Conservation (phyloP, 2,329 filamentous ascomycete genomes). For the Alternaria angustiovoidea region DNA sequence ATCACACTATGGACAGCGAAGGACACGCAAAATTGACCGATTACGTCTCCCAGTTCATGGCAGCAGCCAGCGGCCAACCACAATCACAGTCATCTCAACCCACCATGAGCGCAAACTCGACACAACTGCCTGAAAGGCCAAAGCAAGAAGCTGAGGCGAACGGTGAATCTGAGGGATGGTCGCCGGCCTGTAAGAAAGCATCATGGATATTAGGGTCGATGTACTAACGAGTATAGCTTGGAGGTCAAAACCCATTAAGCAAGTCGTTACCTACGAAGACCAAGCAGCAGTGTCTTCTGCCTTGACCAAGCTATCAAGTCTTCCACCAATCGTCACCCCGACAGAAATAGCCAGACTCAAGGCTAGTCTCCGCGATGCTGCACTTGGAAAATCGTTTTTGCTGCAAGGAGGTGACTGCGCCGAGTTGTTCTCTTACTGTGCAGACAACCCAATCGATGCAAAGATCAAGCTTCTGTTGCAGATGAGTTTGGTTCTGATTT, state of each 20-base stretch:
- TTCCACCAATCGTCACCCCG: conserved; percentile 82
- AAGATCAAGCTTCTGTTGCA: conserved; percentile 97
- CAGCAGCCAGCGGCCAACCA: conserved; percentile 6
- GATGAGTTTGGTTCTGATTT: conserved; percentile 96
- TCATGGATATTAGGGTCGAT: too few species aligned
- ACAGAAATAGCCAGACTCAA: conserved; percentile 83
- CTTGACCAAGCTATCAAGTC: conserved; percentile 68
- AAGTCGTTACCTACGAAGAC: conserved; percentile 75
- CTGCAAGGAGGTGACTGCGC: conserved; percentile 97
- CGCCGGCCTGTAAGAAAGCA: conserved; percentile 49
- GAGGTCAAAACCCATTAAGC: conserved; percentile 80
- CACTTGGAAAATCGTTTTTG: conserved; percentile 88
- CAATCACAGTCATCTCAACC: conserved; percentile 4
- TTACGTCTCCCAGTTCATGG: conserved; percentile 22
- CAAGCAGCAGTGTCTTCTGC: conserved; percentile 66
- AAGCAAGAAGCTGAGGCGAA: conserved; percentile 11
- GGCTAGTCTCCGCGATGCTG: conserved; percentile 81
- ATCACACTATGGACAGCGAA: conserved; percentile 18
- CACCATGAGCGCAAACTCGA: conserved; percentile 1
- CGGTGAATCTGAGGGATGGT: conserved; percentile 41
- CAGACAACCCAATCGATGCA: conserved; percentile 85
- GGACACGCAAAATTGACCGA: conserved; percentile 21
- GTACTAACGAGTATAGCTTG: conserved; percentile 62
- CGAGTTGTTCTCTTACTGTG: conserved; percentile 96
- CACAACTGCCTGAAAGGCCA: conserved; percentile 6